These are phyloP conservation scores for Marasmius fiardii DNA, from an alignment of 1,284 basidiomycete species.

Conservation along the genomic window DNA sequence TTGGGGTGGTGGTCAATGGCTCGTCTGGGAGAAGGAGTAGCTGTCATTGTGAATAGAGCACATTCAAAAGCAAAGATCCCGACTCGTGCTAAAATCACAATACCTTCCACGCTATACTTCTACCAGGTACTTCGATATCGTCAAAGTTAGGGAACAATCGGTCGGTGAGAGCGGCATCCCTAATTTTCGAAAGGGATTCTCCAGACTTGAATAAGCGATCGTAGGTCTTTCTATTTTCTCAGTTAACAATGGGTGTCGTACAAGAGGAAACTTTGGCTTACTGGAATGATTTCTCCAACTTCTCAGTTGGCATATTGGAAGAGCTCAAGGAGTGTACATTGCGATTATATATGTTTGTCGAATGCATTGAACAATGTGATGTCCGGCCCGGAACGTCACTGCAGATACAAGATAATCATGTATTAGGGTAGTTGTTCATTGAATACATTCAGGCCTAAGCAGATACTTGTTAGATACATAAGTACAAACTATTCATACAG, in stretches of 20 bases:
- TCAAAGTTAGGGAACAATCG: slow-evolving; percentile 45
- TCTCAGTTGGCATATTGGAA: not conserved
- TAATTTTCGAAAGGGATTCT: slow-evolving; percentile 55
- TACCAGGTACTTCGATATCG: slow-evolving; percentile 51
- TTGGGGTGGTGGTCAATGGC: slow-evolving; percentile 49
- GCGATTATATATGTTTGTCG: too few species aligned
- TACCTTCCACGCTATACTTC: slow-evolving; percentile 82
- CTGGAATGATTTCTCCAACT: not conserved
- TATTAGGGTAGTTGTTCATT: too few species aligned
- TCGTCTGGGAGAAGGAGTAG: slow-evolving; percentile 58
- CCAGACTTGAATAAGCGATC: slow-evolving; percentile 57
- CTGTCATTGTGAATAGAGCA: slow-evolving; percentile 31
- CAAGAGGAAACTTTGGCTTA: not conserved
- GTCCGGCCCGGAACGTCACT: too few species aligned
- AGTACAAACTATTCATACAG: too few species aligned
- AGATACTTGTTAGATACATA: too few species aligned
- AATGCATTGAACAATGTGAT: too few species aligned
- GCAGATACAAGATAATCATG: too few species aligned
- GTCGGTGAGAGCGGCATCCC: slow-evolving; percentile 60
- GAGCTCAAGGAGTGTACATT: too few species aligned
- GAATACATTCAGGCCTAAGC: too few species aligned
- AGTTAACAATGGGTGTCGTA: not conserved
- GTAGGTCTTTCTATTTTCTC: slow-evolving; percentile 49
- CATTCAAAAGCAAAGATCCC: slow-evolving; percentile 10
- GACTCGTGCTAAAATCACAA: slow-evolving; percentile 15